Base-by-base conservation (phyloP, 176 grass and related monocot species). In the Oryza glaberrima region DNA sequence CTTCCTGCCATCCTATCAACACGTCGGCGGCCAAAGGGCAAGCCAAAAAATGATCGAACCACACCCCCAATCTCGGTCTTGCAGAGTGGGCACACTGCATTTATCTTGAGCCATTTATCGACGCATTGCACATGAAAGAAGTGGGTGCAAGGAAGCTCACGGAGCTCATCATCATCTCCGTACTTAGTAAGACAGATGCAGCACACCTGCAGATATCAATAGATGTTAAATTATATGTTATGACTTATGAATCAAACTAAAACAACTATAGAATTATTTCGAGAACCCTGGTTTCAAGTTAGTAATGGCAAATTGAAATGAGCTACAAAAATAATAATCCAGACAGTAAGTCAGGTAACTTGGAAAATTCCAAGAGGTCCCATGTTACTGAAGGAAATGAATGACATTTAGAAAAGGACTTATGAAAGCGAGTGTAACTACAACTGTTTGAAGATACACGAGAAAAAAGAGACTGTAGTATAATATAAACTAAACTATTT, bases 21-120 rank as follows among this genome's bases (percentile, higher is more conserved):
- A 83, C 77, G 91, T 25, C 74, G 91, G 26, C 84, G 91, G 12
- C 94, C 91, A 69, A 93, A 93, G 46, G 85, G 89, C 82, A 93
- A 81, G 47, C 94, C 88, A 6, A 78, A 74, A 8, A 81, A 82
- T 65, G 68, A 77, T 9, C 72, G 87, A 79, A 87, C 65, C 49
- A 87, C 81, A 52, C 89, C 85, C 43, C 83, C 85, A 47, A 98
- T 89, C 83, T 98, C 93, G 52, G 89, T 72, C 86, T 98, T 98
- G 87, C 96, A 98, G 70, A 98, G 93, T 45, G 96, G 96, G 67
- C 96, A 98, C 41, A 95, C 85, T 32, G 96, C 91, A 48, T 98
- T 98, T 88, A 98, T 95, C 86, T 98, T 98, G 23, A 98, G 91
- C 96, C 96, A 98, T 88, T 98, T 98, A 79, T 98, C 93, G 0